These are phyloP conservation scores for Populus trichocarpa DNA, from an alignment of 441 rosid genomes.

Conservation along the genomic window DNA sequence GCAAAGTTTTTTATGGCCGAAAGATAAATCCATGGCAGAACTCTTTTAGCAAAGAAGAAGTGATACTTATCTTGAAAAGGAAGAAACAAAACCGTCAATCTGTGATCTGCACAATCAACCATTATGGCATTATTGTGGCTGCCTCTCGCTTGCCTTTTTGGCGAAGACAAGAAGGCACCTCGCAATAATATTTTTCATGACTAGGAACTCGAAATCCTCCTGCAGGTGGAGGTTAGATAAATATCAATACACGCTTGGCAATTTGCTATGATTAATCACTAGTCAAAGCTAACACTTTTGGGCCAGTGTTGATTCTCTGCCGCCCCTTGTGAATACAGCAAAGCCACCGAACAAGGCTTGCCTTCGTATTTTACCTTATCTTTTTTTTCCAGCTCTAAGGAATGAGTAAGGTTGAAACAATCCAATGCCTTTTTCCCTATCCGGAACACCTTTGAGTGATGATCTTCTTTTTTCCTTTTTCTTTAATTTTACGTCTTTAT, in stretches of 20 bases:
- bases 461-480: background rate
- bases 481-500: background rate
- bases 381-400: background rate
- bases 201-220: background rate
- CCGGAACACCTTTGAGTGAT: background rate
- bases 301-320: background rate
- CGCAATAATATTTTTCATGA: background rate
- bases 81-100: constrained; percentile 23
- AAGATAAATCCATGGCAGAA: constrained; percentile 5
- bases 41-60: constrained; percentile 8
- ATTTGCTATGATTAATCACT: background rate
- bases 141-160: background rate
- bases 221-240: background rate
- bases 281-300: background rate
- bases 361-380: background rate
- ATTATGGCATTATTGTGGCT: background rate
- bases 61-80: constrained; percentile 19
- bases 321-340: background rate
- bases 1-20: constrained; percentile 18
- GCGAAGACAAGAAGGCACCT: constrained; percentile 7
- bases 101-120: background rate
- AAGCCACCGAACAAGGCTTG: background rate
- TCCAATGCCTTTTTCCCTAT: background rate
- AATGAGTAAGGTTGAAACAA: background rate
- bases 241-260: background rate